Evolutionary conservation across 2,329 filamentous ascomycete genomes (phyloP).

Genomic region (Pestalotiopsis sp.): DNA sequence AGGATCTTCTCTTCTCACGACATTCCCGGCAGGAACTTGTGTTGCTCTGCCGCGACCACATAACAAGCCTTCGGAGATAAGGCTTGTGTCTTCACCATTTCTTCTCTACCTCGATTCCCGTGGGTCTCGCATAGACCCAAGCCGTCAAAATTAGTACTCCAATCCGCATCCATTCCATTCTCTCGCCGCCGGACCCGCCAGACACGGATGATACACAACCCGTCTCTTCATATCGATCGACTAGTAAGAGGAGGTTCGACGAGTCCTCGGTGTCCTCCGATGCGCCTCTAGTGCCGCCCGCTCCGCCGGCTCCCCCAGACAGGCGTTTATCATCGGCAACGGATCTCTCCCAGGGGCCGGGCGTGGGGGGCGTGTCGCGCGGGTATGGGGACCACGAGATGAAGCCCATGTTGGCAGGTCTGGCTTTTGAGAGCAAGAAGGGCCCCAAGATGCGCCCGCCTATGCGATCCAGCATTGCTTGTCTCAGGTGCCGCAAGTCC

Average conservation of each 20-base stretch:
- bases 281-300: conserved; percentile 28
- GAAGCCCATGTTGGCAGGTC: conserved; percentile 32
- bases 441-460: conserved; percentile 46
- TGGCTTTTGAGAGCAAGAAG: conserved; percentile 40
- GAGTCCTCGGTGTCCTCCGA: conserved; percentile 34
- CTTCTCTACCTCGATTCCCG: conserved; percentile 18
- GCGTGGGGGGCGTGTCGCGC: conserved; percentile 21
- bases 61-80: conserved; percentile 1
- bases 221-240: conserved; percentile 30
- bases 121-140: conserved; percentile 41
- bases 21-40: background rate
- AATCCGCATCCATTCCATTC: conserved; percentile 53
- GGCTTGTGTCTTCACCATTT: conserved; percentile 13
- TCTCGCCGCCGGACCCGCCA: conserved; percentile 46
- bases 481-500: conserved; percentile 72
- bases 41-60: background rate
- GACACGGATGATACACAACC: conserved; percentile 38
- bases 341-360: conserved; percentile 23
- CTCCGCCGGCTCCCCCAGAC: conserved; percentile 24
- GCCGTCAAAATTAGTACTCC: conserved; percentile 52
- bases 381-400: conserved; percentile 31
- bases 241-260: conserved; percentile 38
- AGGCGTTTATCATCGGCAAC: conserved; percentile 25
- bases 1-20: background rate
- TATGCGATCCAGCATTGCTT: conserved; percentile 81